Evolutionary conservation across 2,329 filamentous ascomycete genomes (phyloP), one percentile per base, ranked within the genome.

Genomic region (Nigrograna mackinnonii): DNA sequence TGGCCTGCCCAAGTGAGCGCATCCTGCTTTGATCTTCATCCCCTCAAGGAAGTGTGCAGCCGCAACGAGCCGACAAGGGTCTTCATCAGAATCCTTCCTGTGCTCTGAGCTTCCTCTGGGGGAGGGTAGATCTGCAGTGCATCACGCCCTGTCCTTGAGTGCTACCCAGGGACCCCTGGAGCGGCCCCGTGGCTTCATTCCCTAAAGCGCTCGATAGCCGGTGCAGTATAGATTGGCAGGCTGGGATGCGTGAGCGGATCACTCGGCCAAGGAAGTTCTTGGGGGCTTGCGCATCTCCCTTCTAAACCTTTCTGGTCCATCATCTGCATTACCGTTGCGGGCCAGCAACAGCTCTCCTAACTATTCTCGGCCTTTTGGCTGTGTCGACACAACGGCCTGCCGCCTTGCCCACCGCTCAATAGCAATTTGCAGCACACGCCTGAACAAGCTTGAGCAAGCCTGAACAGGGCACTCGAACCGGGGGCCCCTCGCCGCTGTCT

Each of bases 271-370:
- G 60, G 58, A 57, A 62, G 54, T 54, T 45, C 44, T 41, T 53
- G 49, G 54, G 52, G 53, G 58, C 57, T 57, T 65, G 61, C 60
- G 48, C 62, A 63, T 62, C 58, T 44, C 47, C 36, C 44, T 52
- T 43, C 60, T 59, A 61, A 57, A 46, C 58, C 54, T 35, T 49
- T 50, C 53, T 55, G 37, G 60, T 44, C 51, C 55, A 51, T 58
- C 60, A 63, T 64, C 65, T 69, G 66, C 67, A 68, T 62, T 66
- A 55, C 67, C 67, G 66, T 69, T 69, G 56, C 62, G 58, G 62
- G 60, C 58, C 56, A 59, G 55, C 49, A 54, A 55, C 57, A 50
- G 46, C 44, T 46, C 49, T 43, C 42, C 61, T 64, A 64, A 51
- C 62, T 55, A 43, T 37, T 51, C 51, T 58, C 37, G 58, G 62